Evolutionary conservation across 768 basidiomycete species (phyloP), one percentile per base, ranked within the genome.

Genomic region (Auriscalpium vulgare): DNA sequence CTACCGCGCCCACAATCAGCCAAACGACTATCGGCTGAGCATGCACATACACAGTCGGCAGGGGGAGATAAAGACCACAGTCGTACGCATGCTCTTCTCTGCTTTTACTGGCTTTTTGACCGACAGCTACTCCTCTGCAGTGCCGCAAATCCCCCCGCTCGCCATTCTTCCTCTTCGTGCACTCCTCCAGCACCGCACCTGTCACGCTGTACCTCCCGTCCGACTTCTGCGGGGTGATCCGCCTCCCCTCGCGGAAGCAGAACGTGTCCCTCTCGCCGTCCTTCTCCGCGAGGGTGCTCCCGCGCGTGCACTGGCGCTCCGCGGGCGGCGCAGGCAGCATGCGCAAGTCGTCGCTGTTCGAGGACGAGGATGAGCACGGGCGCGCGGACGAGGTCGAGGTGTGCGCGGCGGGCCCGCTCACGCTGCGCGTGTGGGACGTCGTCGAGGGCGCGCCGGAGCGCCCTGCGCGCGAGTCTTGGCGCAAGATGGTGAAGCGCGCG

Each of bases 391-490:
- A 83, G 63, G 80, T 88, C 49, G 69, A 83, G 49, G 78, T 89
- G 8, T 68, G 71, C 46, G 86, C 87, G n/a, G 62, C 64, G 16
- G 87, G 88, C 16, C 70, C 67, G 45, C 76, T 90, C 55, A 79
- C 76, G 3, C 85, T 90, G 68, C 81, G 82, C 35, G 88, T 88
- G 87, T 90, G 88, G 88, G 85, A 90, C 67, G 77, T 85, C 53
- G 77, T 78, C 59, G 80, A 82, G 14, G 76, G 79, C 60, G 75
- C 80, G 47, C 82, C 86, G 17, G 88, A 90, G 67, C 80, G 78
- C 47, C 55, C 71, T 47, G 79, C 78, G 55, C 82, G 78, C 67
- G 88, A 89, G 70, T 71, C 76, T 2, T 67, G 84, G 60, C 61
- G 61, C 56, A 62, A 56, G 56, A 54, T 62, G 47, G 67, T 67